A percentile compares a stretch with the other conserved stretches of the same genome.
Evolutionary conservation across 257 asterid genomes (phyloP).

Genomic region (Scutellaria barbata): DNA sequence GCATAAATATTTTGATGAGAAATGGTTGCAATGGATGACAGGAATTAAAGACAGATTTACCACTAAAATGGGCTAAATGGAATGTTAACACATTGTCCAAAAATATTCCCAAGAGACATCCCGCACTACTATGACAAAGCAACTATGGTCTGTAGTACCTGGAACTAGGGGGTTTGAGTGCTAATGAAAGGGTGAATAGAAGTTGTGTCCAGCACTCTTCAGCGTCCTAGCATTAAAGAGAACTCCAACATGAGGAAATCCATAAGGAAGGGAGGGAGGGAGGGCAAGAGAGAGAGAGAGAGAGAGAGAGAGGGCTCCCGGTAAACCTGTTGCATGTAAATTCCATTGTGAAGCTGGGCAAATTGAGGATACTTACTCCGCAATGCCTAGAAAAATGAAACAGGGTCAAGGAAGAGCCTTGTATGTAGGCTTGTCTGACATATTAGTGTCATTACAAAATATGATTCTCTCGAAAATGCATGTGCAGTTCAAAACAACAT

Average conservation of each 20-base stretch:
- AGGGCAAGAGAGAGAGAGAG: no score
- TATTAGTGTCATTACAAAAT: constrained; percentile 2
- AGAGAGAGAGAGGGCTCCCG: no score
- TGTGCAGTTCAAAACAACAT: constrained; percentile 26
- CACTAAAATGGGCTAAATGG: constrained; percentile 7
- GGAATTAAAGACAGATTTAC: constrained; percentile 10
- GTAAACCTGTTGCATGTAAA: constrained; percentile 95
- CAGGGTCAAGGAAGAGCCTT: constrained; percentile 12
- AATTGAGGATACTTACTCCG: constrained; percentile 97
- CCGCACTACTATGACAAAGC: constrained; percentile 23
- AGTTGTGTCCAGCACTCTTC: constrained; percentile 99
- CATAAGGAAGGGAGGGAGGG: not conserved
- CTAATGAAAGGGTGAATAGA: constrained; percentile 79
- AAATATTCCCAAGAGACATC: constrained; percentile 26
- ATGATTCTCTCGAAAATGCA: constrained; percentile 10
- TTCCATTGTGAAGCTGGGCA: constrained; percentile 95
- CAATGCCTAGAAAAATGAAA: constrained; percentile 61
- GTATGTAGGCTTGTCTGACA: constrained; percentile 11
- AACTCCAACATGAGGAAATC: constrained; percentile 27
- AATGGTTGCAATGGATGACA: constrained; percentile 17
- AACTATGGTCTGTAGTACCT: constrained; percentile 54
- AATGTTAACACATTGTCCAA: not conserved
- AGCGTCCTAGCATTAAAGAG: constrained; percentile 76
- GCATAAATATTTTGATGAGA: constrained; percentile 13
- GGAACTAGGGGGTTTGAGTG: constrained; percentile 64